A percentile compares a stretch with the other conserved stretches of the same genome.
These are phyloP conservation scores for Neurospora cerealis DNA, from an alignment of 495 filamentous ascomycete species.

Conservation along the genomic window DNA sequence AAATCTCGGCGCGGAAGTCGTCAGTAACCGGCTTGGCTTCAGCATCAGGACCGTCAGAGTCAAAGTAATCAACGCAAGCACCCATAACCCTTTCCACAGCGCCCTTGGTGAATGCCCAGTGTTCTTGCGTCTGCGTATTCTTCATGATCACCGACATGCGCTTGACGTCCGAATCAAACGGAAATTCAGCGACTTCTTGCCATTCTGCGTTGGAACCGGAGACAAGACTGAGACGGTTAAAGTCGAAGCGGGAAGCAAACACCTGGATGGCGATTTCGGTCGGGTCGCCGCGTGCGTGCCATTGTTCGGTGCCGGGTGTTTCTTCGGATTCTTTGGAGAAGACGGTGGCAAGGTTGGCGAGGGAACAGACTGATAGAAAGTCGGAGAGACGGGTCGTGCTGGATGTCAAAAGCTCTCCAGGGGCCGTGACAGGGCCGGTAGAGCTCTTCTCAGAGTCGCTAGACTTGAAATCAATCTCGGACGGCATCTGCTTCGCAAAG, in stretches of 20 bases:
- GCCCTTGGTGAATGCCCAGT: slow-evolving; percentile 63
- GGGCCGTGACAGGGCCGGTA: slow-evolving; percentile 1
- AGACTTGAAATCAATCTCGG: slow-evolving; percentile 14
- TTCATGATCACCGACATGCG: slow-evolving; percentile 71
- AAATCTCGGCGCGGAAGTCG: slow-evolving; percentile 47
- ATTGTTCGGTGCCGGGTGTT: slow-evolving; percentile 15
- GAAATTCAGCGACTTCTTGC: slow-evolving; percentile 57
- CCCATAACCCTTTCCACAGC: slow-evolving; percentile 67
- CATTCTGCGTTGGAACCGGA: slow-evolving; percentile 35
- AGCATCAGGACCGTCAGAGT: neutral
- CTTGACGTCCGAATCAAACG: slow-evolving; percentile 74
- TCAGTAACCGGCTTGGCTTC: slow-evolving; percentile 41
- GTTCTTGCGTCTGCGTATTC: slow-evolving; percentile 16
- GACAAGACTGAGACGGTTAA: slow-evolving; percentile 41
- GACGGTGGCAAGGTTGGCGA: slow-evolving; percentile 32
- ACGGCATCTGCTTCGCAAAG: slow-evolving; percentile 16
- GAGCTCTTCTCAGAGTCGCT: neutral
- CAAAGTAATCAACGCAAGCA: slow-evolving; percentile 16
- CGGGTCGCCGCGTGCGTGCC: slow-evolving; percentile 69
- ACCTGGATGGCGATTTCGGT: slow-evolving; percentile 80
- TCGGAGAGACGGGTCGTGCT: slow-evolving; percentile 17
- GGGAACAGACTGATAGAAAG: slow-evolving; percentile 24
- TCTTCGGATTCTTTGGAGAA: slow-evolving; percentile 29
- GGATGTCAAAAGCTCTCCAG: slow-evolving; percentile 4
- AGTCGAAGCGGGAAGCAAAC: slow-evolving; percentile 61